Conservation (phyloP, 1,284 basidiomycete species). For the Kwoniella shivajii region DNA sequence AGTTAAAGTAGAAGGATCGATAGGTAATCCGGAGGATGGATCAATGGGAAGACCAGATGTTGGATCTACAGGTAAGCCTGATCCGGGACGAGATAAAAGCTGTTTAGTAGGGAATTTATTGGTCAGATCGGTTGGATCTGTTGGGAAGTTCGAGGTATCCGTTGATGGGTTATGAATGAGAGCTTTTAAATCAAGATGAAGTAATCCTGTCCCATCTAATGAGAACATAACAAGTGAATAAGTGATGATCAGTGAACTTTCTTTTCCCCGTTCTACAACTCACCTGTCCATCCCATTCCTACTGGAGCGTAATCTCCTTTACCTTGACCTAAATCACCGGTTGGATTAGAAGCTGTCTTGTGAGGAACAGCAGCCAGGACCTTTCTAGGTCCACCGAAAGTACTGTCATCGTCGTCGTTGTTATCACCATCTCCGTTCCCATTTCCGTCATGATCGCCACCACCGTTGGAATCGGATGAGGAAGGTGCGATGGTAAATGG, state of each 20-base stretch:
- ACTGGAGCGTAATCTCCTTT: slow-evolving; percentile 13
- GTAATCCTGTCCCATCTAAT: slow-evolving; percentile 6
- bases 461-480: background rate
- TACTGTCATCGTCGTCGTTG: slow-evolving; percentile 3
- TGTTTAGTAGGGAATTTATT: slow-evolving; percentile 1
- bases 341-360: background rate
- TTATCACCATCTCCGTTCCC: background rate
- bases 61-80: background rate
- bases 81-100: slow-evolving; percentile 9
- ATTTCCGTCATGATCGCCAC: too few species aligned
- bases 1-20: background rate
- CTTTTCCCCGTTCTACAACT: too few species aligned
- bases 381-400: slow-evolving; percentile 13
- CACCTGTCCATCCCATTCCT: slow-evolving; percentile 18
- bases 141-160: background rate
- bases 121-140: background rate
- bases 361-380: slow-evolving; percentile 14
- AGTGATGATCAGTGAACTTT: background rate
- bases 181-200: slow-evolving; percentile 9
- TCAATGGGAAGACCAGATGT: background rate
- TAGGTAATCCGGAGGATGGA: background rate
- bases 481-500: slow-evolving; percentile 5
- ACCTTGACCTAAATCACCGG: slow-evolving; percentile 1
- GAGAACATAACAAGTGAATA: background rate
- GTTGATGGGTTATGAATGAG: background rate